Evolutionary conservation across 176 grass and related monocot genomes (phyloP).

Genomic region (Pharus latifolius): DNA sequence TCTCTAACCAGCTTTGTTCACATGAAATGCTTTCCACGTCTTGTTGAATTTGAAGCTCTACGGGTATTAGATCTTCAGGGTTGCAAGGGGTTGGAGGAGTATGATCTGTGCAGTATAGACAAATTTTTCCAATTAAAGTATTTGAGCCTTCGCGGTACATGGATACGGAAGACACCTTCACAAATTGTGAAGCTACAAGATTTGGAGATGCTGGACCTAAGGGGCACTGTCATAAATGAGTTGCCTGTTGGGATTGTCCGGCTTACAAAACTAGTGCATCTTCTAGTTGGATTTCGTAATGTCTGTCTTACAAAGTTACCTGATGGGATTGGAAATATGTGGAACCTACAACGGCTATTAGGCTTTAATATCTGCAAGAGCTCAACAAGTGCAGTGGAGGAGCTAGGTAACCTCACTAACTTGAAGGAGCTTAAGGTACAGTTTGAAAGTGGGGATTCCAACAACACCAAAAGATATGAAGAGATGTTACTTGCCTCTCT

Average conservation of each 20-base stretch:
- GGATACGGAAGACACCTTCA: not conserved
- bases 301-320: not conserved
- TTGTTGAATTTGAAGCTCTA: not conserved
- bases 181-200: not conserved
- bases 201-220: not conserved
- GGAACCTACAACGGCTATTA: not conserved
- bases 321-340: not conserved
- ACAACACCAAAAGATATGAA: no score
- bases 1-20: not conserved
- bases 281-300: no score
- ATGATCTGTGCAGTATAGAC: not conserved
- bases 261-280: not conserved
- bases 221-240: accelerated
- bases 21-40: not conserved
- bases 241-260: not conserved
- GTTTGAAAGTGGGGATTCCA: no score
- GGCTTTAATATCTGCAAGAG: not conserved
- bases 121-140: not conserved
- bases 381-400: not conserved
- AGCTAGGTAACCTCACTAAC: not conserved
- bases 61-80: not conserved
- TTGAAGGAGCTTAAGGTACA: no score
- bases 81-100: accelerated
- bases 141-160: not conserved
- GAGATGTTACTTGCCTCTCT: not conserved